Conservation (phyloP, 1,284 basidiomycete genomes). For the Pseudozyma tsukubaensis region DNA sequence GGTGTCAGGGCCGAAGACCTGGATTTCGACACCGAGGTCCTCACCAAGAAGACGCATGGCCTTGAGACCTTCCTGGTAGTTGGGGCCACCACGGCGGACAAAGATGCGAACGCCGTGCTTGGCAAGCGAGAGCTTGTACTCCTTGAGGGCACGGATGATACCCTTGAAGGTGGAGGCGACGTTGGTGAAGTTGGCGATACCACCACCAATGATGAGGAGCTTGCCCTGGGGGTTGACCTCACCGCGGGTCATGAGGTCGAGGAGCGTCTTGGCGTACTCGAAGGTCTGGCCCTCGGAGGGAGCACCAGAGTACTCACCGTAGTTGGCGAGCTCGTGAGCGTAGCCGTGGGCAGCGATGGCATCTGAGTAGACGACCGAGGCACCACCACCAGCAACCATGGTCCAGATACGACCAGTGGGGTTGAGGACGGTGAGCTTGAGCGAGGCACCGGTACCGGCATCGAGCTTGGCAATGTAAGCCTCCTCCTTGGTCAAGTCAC, state of each 20-base stretch:
- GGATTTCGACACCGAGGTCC: constrained; percentile 95
- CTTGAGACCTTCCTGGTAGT: constrained; percentile 99
- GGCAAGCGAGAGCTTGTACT: constrained; percentile 76
- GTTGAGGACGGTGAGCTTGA: constrained; percentile 97
- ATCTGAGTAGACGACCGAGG: constrained; percentile 84
- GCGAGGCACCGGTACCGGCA: constrained; percentile 93
- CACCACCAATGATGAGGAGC: constrained; percentile 99
- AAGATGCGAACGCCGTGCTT: constrained; percentile 72
- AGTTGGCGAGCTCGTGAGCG: constrained; percentile 97
- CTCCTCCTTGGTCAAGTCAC: constrained; percentile 97
- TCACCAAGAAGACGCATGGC: constrained; percentile 98
- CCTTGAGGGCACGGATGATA: constrained; percentile 96
- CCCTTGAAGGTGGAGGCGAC: constrained; percentile 99
- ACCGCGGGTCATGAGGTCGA: constrained; percentile 91
- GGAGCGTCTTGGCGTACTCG: constrained; percentile 99
- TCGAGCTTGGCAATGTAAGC: constrained; percentile 99
- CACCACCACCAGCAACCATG: constrained; percentile 91
- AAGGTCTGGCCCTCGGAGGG: constrained; percentile 98
- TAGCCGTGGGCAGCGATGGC: constrained; percentile 97
- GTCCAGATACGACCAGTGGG: constrained; percentile 96
- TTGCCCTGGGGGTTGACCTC: constrained; percentile 76
- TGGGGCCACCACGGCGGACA: constrained; percentile 96
- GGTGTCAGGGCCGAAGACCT: constrained; percentile 94
- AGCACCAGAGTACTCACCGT: constrained; percentile 99
- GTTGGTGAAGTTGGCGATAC: constrained; percentile 99